phyloP scores from a whole-genome alignment of 2,329 filamentous ascomycete species.

The Erysiphe pisi region DNA sequence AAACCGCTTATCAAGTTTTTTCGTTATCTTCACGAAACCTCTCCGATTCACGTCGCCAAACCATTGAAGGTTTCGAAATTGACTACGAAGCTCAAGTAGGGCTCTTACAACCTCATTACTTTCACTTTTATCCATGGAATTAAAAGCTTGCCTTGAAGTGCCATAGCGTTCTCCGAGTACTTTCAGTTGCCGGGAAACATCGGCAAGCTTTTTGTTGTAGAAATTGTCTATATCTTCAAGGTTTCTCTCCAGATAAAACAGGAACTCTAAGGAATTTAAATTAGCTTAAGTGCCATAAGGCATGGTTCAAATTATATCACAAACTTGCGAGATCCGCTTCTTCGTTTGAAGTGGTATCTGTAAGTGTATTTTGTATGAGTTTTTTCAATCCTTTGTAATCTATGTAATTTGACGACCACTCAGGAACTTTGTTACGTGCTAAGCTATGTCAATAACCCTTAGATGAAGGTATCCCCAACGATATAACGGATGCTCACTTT shows the following conservation, averaged over 20 bases:
- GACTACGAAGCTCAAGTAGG: constrained; percentile 74
- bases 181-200: constrained; percentile 72
- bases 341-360: constrained; percentile 55
- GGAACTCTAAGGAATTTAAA: constrained; percentile 60
- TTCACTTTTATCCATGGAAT: constrained; percentile 75
- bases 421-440: constrained; percentile 71
- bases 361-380: constrained; percentile 69
- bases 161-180: constrained; percentile 84
- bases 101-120: constrained; percentile 83
- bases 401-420: constrained; percentile 76
- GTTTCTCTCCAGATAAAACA: constrained; percentile 91
- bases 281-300: not conserved
- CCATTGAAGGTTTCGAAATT: constrained; percentile 88
- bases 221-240: constrained; percentile 94
- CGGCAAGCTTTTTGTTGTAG: constrained; percentile 90
- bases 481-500: constrained; percentile 42
- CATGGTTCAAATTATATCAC: not conserved
- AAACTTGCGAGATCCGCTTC: constrained; percentile 84
- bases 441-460: constrained; percentile 43
- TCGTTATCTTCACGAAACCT: constrained; percentile 97
- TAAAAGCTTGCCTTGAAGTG: constrained; percentile 54
- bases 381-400: constrained; percentile 91
- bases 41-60: constrained; percentile 94
- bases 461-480: constrained; percentile 30
- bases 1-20: constrained; percentile 96